Evolutionary conservation across 1,284 basidiomycete species (phyloP).

Genomic region (Cryptococcus sp.): DNA sequence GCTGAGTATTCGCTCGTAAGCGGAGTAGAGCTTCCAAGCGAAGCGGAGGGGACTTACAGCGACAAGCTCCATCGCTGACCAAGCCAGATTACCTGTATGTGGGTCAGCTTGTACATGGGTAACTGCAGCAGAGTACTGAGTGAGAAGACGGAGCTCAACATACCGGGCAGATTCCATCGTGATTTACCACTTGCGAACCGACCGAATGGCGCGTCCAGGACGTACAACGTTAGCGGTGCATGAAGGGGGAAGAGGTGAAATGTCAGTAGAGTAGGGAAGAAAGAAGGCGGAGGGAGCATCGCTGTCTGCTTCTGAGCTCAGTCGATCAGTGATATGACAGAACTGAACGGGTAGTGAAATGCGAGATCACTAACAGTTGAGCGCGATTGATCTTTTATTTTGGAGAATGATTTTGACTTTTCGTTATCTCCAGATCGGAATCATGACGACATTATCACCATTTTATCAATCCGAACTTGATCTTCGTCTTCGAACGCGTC

Average conservation of each 20-base stretch:
- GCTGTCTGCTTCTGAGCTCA: too few relatives aligned
- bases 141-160: constrained; percentile 14
- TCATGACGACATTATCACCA: too few relatives aligned
- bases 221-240: constrained; percentile 49
- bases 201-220: constrained; percentile 72
- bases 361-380: too few relatives aligned
- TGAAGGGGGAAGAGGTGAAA: constrained; percentile 55
- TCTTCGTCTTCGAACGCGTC: too few relatives aligned
- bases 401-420: too few relatives aligned
- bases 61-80: constrained; percentile 85
- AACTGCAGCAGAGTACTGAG: not conserved
- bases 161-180: constrained; percentile 62
- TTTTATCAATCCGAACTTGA: too few relatives aligned
- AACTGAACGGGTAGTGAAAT: too few relatives aligned
- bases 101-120: not conserved
- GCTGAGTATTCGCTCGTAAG: constrained; percentile 40
- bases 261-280: constrained; percentile 35
- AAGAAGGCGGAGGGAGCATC: constrained; percentile 16
- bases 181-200: constrained; percentile 62
- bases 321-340: too few relatives aligned
- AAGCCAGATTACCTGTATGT: constrained; percentile 57
- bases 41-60: constrained; percentile 59
- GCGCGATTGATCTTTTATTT: too few relatives aligned
- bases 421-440: too few relatives aligned
- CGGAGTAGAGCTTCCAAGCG: not conserved